A percentile compares a stretch with the other conserved stretches of the same genome.
Evolutionary conservation across 2,329 filamentous ascomycete genomes (phyloP).

Genomic region (Aureobasidium sp.): DNA sequence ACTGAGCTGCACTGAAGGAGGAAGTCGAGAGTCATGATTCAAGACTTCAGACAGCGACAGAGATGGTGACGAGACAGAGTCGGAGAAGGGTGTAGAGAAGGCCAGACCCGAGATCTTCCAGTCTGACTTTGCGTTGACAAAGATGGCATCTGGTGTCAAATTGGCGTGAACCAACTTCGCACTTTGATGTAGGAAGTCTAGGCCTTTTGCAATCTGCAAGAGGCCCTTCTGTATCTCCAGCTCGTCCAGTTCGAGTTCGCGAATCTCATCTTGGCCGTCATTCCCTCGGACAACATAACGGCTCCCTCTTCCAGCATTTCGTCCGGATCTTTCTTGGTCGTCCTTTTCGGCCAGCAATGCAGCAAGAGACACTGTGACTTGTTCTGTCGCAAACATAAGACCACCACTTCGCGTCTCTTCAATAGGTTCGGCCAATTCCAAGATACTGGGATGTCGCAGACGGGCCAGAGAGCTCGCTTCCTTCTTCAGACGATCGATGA

Average conservation of each 20-base stretch:
- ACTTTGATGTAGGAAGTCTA: constrained; percentile 94
- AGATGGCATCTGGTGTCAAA: constrained; percentile 83
- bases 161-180: constrained; percentile 92
- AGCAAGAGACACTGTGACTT: constrained; percentile 80
- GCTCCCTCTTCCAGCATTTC: constrained; percentile 63
- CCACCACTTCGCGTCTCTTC: constrained; percentile 89
- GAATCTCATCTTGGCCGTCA: constrained; percentile 59
- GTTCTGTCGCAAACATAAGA: constrained; percentile 91
- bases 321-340: constrained; percentile 66
- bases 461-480: constrained; percentile 85
- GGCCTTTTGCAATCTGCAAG: constrained; percentile 83
- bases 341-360: constrained; percentile 82
- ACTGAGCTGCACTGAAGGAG: constrained; percentile 75
- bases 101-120: constrained; percentile 97
- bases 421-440: constrained; percentile 89
- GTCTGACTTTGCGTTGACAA: constrained; percentile 94
- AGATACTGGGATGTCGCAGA: constrained; percentile 80
- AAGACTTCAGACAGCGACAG: constrained; percentile 77
- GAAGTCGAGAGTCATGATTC: constrained; percentile 77
- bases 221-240: constrained; percentile 95
- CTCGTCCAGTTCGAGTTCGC: constrained; percentile 91
- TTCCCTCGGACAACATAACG: constrained; percentile 75
- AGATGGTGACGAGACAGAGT: constrained; percentile 57
- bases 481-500: constrained; percentile 82
- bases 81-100: constrained; percentile 70